These are phyloP conservation scores for Trichosporon ovoides DNA, from an alignment of 1,284 basidiomycete species.

Conservation along the genomic window DNA sequence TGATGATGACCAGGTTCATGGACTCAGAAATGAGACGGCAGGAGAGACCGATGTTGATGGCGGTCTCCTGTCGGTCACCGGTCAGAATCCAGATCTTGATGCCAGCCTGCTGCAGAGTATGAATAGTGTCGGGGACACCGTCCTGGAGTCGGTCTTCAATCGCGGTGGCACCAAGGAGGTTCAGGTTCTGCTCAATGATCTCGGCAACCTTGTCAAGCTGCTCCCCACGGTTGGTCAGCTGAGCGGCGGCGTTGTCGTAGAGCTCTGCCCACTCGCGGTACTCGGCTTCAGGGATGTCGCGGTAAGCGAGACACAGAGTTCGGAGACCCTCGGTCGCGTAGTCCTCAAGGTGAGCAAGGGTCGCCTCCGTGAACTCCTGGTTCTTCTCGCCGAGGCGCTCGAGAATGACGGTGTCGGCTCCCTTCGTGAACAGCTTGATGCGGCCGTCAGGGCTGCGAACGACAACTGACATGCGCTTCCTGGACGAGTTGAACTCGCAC, in stretches of 20 bases:
- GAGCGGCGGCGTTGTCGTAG: conserved; percentile 85
- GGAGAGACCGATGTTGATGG: conserved; percentile 97
- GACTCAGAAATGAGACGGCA: conserved; percentile 95
- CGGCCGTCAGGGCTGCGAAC: conserved; percentile 81
- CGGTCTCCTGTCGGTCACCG: conserved; percentile 96
- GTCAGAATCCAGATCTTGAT: conserved; percentile 99
- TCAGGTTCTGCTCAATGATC: conserved; percentile 89
- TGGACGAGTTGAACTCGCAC: conserved; percentile 96
- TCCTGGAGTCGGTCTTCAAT: conserved; percentile 99
- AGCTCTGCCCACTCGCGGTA: conserved; percentile 83
- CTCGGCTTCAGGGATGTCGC: conserved; percentile 84
- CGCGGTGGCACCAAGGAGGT: conserved; percentile 90
- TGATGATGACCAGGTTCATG: conserved; percentile 96
- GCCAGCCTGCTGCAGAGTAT: conserved; percentile 93
- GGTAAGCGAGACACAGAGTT: conserved; percentile 91
- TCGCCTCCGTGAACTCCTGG: conserved; percentile 80
- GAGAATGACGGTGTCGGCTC: conserved; percentile 94
- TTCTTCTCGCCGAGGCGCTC: conserved; percentile 67
- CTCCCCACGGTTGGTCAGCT: conserved; percentile 86
- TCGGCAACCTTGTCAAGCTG: conserved; percentile 93
- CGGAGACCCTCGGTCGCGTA: conserved; percentile 95
- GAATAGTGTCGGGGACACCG: conserved; percentile 96
- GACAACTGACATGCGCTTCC: conserved; percentile 96
- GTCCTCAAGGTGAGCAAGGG: conserved; percentile 87
- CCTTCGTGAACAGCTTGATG: conserved; percentile 94